Base-by-base conservation (phyloP, 352 stramenopile species). In the Pythium phragmiticola region DNA sequence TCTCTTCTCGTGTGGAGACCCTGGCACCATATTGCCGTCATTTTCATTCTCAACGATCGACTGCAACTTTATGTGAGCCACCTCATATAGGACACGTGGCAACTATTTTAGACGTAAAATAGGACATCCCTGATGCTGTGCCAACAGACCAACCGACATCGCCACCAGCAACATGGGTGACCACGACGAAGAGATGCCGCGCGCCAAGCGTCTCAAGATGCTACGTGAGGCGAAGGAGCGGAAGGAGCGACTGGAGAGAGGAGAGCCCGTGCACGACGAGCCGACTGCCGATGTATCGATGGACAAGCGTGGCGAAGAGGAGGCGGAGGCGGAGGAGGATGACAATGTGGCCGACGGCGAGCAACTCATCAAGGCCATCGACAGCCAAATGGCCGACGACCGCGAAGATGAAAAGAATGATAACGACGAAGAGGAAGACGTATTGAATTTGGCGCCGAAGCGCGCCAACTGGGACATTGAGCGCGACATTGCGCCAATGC, bases 401-500 rank as follows among this genome's bases (percentile, higher is more conserved):
- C 33, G 39, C 16, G 52, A 54, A 1, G 60, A 60, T 7, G 47
- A 60, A 13, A 72, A 76, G 2, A 73, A 63, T 0, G 73, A 78
- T 5, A 70, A 81, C 9, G 74, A 89, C 0, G 73, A 78, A 6
- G 74, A 81, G 26, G 76, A 89, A 14, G 87, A 94, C 7, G 53
- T 88, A 28, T 60, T 95, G 52, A 86, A 84, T 39, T 68, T 95
- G 2, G 87, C 87, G 21, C 84, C 87, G 2, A 94, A 93, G 72
- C 84, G 84, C 21, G 84, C 85, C 19, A 95, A 93, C 57, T 95
- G 85, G 84, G 87, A 95, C 57, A 90, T 95, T 59, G 85, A 94
- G 63, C 82, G 87, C 28, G 85, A 93, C 50, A 90, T 95, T 57
- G 87, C 83, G 19, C 87, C 87, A 12, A 88, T 94, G 80, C 76